Percentiles rank a stretch among this genome's conserved stretches.
These are phyloP conservation scores for Groenewaldozyma auringiensis DNA, from an alignment of 1,139 yeast genomes.

Conservation along the genomic window DNA sequence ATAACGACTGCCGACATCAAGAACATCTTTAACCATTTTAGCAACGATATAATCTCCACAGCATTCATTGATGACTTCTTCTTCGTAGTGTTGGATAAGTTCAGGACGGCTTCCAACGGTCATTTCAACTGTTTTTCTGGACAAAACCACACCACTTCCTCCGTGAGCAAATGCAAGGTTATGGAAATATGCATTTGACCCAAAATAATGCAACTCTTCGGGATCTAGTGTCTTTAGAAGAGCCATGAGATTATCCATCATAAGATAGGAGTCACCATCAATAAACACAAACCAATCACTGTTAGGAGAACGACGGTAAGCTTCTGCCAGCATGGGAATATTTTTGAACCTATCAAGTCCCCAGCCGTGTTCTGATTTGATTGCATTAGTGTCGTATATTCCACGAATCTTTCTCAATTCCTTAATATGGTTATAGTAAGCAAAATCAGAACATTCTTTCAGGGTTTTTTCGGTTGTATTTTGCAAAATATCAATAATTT, in stretches of 20 bases:
- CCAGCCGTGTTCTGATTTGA: constrained; percentile 27
- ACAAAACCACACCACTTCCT: constrained; percentile 33
- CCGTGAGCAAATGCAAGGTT: constrained; percentile 32
- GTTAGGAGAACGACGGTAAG: constrained; percentile 25
- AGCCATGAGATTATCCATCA: constrained; percentile 24
- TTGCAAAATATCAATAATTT: constrained; percentile 27
- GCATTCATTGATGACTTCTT: constrained; percentile 23
- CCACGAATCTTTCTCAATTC: constrained; percentile 22
- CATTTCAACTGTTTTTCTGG: constrained; percentile 27
- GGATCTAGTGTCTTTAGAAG: constrained; percentile 24
- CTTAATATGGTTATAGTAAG: constrained; percentile 25
- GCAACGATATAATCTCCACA: constrained; percentile 35
- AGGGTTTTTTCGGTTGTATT: constrained; percentile 13
- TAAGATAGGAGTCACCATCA: constrained; percentile 32
- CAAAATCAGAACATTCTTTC: constrained; percentile 18
- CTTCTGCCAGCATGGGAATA: constrained; percentile 33
- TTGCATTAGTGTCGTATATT: constrained; percentile 17
- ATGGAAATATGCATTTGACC: constrained; percentile 23
- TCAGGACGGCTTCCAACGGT: constrained; percentile 17
- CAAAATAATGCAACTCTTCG: constrained; percentile 25
- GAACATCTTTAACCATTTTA: constrained; percentile 13
- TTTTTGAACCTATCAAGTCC: constrained; percentile 33
- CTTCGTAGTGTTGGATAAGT: constrained; percentile 20
- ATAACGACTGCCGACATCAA: constrained; percentile 16
- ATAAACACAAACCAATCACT: constrained; percentile 33